Evolutionary conservation across 2,329 filamentous ascomycete species (phyloP).

Genomic region (Talaromyces sp.): DNA sequence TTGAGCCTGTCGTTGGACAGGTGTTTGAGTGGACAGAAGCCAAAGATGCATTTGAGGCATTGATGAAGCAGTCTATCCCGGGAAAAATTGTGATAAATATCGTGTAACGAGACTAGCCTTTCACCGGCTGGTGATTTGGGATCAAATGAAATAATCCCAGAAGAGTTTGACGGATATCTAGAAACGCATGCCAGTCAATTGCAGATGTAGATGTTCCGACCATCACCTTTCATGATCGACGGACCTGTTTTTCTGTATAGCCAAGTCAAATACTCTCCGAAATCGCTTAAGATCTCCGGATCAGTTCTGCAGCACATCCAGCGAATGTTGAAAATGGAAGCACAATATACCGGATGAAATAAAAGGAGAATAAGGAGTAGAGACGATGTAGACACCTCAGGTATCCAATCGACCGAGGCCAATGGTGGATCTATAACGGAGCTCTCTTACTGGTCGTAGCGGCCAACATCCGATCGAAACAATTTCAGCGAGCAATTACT

Average conservation of each 20-base stretch:
- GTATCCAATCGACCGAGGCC: not conserved
- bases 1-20: not conserved
- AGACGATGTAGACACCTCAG: not conserved
- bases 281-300: no score
- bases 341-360: not conserved
- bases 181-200: no score
- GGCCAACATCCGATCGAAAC: not conserved
- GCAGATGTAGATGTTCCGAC: no score
- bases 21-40: not conserved
- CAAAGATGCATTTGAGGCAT: not conserved
- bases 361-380: not conserved
- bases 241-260: no score
- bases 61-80: not conserved
- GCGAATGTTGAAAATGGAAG: no score
- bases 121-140: not conserved
- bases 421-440: not conserved
- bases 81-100: constrained; percentile 6
- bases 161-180: no score
- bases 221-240: no score
- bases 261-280: no score
- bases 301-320: no score
- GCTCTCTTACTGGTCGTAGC: not conserved
- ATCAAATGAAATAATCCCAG: no score
- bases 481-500: not conserved
- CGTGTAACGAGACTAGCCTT: not conserved